These are phyloP conservation scores for Pythium dissotocum DNA, from an alignment of 352 stramenopile genomes.

Conservation along the genomic window DNA sequence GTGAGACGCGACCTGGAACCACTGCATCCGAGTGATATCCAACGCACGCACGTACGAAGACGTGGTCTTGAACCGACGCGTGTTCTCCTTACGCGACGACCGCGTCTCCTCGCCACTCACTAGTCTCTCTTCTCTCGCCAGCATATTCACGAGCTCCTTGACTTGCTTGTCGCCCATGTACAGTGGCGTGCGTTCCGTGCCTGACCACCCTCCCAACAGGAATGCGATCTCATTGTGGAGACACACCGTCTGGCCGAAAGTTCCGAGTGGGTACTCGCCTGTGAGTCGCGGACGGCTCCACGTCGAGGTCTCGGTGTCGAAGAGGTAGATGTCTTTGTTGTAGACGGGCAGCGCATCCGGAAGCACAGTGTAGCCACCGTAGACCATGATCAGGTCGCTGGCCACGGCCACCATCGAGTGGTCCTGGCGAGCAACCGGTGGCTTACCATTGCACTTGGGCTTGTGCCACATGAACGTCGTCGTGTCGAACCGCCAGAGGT, in stretches of 20 bases:
- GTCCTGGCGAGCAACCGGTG: conserved; percentile 71
- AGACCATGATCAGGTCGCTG: conserved; percentile 53
- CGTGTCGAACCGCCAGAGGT: conserved; percentile 77
- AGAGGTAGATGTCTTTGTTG: conserved; percentile 74
- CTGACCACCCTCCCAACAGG: conserved; percentile 73
- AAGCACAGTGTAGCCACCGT: conserved; percentile 74
- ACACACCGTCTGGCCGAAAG: conserved; percentile 61
- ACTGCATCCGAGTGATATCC: conserved; percentile 67
- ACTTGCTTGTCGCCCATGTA: conserved; percentile 80
- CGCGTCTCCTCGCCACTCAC: conserved; percentile 41
- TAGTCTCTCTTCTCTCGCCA: conserved; percentile 59
- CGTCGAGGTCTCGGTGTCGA: conserved; percentile 50
- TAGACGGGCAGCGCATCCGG: conserved; percentile 56
- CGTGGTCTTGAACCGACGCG: conserved; percentile 36
- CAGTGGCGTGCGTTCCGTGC: conserved; percentile 69
- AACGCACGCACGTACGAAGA: conserved; percentile 65
- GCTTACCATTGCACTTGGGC: conserved; percentile 60
- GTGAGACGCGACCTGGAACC: conserved; percentile 41
- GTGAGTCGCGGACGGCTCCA: conserved; percentile 74
- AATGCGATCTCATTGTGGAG: conserved; percentile 57
- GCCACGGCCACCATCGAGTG: conserved; percentile 58
- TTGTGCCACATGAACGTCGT: conserved; percentile 73
- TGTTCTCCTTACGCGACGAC: conserved; percentile 37
- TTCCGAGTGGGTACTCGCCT: conserved; percentile 63
- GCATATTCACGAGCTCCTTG: conserved; percentile 51